phyloP scores from a whole-genome alignment of 345 rosid species.

The Rubroshorea leprosula region DNA sequence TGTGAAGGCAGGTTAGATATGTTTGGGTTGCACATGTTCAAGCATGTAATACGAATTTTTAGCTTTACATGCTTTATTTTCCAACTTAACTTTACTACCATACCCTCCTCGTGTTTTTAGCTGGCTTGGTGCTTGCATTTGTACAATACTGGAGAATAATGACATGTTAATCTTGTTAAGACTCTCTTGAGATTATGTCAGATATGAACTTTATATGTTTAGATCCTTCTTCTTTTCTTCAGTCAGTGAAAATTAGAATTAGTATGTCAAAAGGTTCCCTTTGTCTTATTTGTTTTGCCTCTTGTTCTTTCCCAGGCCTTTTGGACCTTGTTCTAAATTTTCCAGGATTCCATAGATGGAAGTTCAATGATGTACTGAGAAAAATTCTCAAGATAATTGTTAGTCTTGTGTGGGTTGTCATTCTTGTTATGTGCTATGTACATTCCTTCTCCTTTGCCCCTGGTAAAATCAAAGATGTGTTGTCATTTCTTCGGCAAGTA shows the following conservation, averaged over 20 bases:
- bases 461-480: conserved; percentile 28
- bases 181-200: background rate
- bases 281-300: conserved; percentile 7
- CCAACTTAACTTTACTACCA: background rate
- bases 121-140: background rate
- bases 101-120: background rate
- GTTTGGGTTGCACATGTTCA: background rate
- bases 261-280: background rate
- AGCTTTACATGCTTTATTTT: conserved; percentile 3
- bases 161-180: background rate
- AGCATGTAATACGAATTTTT: background rate
- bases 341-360: conserved; percentile 95
- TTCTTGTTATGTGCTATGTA: conserved; percentile 72
- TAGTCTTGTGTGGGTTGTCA: conserved; percentile 68
- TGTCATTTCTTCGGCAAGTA: conserved; percentile 53
- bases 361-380: conserved; percentile 67
- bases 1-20: background rate
- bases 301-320: conserved; percentile 46
- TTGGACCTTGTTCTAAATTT: conserved; percentile 85
- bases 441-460: conserved; percentile 50
- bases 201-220: background rate
- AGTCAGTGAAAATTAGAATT: background rate
- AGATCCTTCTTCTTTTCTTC: background rate
- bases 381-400: conserved; percentile 65
- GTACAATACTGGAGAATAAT: background rate